Evolutionary conservation across 169 alveolate species (phyloP), one percentile per base, ranked within the genome.

Genomic region (Blepharisma undulans): DNA sequence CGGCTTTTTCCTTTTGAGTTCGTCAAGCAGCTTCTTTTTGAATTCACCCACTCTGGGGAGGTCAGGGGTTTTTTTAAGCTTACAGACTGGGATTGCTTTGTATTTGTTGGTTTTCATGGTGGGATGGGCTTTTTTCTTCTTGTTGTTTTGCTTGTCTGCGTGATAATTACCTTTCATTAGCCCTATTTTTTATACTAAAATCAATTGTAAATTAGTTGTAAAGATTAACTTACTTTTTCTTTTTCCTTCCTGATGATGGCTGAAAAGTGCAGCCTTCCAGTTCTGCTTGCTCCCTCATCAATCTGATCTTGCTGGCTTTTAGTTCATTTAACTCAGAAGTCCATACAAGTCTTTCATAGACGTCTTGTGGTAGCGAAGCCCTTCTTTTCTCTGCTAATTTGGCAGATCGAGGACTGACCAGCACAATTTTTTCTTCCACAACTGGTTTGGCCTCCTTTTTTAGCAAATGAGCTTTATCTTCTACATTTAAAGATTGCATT

Each of bases 1-100:
- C 32, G 92, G 89, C 82, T 94, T 74, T 86, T 97, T 92, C 72
- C 97, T 71, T 89, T 95, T 94, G 59, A 95, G 79, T 88, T 92
- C 95, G 80, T 95, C 96, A 32, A 94, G 89, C 72, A 96, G 36
- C 76, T 93, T 96, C 36, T 94, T 94, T 91, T 98, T 97, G 89
- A 93, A 95, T 10, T 98, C 98, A 92, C 95, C 95, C 29, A 97
- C 79, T 88, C 97, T 97, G 19, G 99, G 99, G 27, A 97, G 92
- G 22, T 95, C 97, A 27, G 97, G 92, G 33, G 95, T 97, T 79
- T 95, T 94, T 21, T 92, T 91, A 61, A 87, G 89, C 76, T 48
- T 48, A 18, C 66, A 48, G 66, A 48, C 66, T 48, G 66, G 66
- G 66, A 48, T 48, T 48, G 66, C 66, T 48, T 48, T 48, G 66